phyloP scores from a whole-genome alignment of 2,329 filamentous ascomycete genomes.

The Aspergillus japonicus region DNA sequence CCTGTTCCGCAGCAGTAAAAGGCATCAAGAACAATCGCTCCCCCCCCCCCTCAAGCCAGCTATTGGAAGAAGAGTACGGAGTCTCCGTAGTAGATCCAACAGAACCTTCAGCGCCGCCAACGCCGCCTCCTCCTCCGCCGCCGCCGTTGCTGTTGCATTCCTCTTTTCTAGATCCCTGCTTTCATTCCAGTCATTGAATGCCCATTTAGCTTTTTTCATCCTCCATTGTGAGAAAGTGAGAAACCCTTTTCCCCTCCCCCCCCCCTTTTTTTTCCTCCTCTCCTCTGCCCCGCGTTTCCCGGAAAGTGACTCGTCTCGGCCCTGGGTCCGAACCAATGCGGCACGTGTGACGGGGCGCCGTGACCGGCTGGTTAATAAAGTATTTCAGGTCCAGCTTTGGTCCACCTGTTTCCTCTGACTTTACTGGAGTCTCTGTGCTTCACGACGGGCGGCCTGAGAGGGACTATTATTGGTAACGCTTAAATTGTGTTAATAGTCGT shows the following conservation, averaged over 20 bases:
- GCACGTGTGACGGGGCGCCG: slow-evolving; percentile 15
- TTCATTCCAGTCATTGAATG: neutral
- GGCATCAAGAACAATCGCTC: neutral
- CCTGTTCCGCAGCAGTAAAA: neutral
- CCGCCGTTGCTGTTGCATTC: neutral
- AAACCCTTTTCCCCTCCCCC: neutral
- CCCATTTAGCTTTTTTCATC: neutral
- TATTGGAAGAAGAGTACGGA: neutral
- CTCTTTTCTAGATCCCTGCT: neutral
- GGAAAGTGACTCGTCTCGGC: slow-evolving; percentile 6
- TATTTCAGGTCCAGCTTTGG: neutral
- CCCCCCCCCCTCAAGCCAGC: neutral
- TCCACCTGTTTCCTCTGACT: neutral
- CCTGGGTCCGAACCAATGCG: slow-evolving; percentile 6
- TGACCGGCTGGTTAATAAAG: neutral
- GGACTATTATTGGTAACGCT: neutral
- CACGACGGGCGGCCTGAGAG: neutral
- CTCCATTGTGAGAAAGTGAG: neutral
- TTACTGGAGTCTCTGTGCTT: neutral
- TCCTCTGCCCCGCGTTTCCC: slow-evolving; percentile 12
- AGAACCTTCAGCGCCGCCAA: neutral
- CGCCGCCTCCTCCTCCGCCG: neutral
- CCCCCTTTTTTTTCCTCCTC: neutral
- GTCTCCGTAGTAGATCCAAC: neutral
- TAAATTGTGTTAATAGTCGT: neutral